Conservation (phyloP, 2,329 filamentous ascomycete genomes). For the Capronia americana region DNA sequence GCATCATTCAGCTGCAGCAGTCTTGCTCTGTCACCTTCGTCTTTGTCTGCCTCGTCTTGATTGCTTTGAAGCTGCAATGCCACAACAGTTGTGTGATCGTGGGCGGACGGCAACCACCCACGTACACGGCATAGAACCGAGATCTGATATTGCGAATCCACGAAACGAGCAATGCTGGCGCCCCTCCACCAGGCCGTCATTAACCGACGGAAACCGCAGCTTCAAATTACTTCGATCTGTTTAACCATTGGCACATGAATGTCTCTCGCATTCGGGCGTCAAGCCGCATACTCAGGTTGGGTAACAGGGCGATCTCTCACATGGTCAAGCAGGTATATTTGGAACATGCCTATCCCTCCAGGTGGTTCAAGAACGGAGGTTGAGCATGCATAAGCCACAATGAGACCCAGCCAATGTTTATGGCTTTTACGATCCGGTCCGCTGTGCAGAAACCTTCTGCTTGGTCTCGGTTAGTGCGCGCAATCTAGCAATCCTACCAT, state of each 20-base stretch:
- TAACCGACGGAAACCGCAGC: not conserved
- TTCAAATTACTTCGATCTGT: not conserved
- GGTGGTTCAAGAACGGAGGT: not conserved
- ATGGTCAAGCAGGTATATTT: not conserved
- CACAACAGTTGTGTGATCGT: not conserved
- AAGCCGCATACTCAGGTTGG: not conserved
- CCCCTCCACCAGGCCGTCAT: not conserved
- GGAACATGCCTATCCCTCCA: not conserved
- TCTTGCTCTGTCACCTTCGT: not conserved
- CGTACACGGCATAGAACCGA: not conserved
- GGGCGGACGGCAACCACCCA: not conserved
- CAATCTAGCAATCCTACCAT: too few relatives aligned
- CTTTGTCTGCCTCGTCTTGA: not conserved
- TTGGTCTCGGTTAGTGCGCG: too few relatives aligned
- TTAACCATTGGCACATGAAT: not conserved
- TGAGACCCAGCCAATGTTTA: too few relatives aligned
- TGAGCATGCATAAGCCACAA: not conserved
- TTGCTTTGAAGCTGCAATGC: not conserved
- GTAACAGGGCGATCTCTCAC: not conserved
- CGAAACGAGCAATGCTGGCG: not conserved
- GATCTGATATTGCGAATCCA: not conserved
- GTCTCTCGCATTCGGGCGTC: not conserved
- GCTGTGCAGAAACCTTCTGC: too few relatives aligned
- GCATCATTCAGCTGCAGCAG: not conserved
- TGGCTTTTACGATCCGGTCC: too few relatives aligned